Evolutionary conservation across 2,329 filamentous ascomycete species (phyloP), one percentile per base, ranked within the genome.

Genomic region (Dactylellina sp.): DNA sequence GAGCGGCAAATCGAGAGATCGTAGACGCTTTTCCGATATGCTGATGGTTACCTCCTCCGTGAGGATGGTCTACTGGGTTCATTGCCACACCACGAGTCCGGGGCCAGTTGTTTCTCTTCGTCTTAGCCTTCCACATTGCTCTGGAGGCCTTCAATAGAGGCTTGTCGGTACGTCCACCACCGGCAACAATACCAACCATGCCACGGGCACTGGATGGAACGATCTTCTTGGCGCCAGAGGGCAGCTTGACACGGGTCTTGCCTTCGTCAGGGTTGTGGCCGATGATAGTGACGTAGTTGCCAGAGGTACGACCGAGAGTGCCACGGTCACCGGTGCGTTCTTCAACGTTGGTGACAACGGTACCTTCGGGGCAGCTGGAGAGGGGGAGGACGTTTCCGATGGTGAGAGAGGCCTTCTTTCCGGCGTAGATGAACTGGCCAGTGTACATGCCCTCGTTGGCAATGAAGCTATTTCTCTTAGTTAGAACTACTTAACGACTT

Each of bases 21-120:
- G 95, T 99, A 80, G 95, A 99, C 81, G 95, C 95, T 88, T 99
- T 98, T 91, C 95, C 93, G 83, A 97, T 97, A 86, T 99, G 95
- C 89, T 99, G 95, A 86, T 99, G 95, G 90, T 99, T 98, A 97
- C 95, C 94, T 92, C 90, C 91, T 91, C 91, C 91, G 90, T 95
- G 91, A 85, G 91, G 91, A 89, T 99, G 95, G 87, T 99, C 95
- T 82, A 99, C 95, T 82, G 95, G 95, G 88, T 99, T 99, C 95
- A 99, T 99, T 86, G 95, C 95, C 90, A 99, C 95, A 97, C 95
- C 95, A 95, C 95, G 94, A 89, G 95, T 99, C 92, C 96, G 97
- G 86, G 95, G 95, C 95, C 95, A 99, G 83, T 89, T 94, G 92
- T 99, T 98, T 84, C 95, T 93, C 93, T 99, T 99, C 87, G 97